A percentile compares a stretch with the other conserved stretches of the same genome.
These are phyloP conservation scores for Elongisporangium anandrum DNA, from an alignment of 352 stramenopile genomes.

Conservation along the genomic window DNA sequence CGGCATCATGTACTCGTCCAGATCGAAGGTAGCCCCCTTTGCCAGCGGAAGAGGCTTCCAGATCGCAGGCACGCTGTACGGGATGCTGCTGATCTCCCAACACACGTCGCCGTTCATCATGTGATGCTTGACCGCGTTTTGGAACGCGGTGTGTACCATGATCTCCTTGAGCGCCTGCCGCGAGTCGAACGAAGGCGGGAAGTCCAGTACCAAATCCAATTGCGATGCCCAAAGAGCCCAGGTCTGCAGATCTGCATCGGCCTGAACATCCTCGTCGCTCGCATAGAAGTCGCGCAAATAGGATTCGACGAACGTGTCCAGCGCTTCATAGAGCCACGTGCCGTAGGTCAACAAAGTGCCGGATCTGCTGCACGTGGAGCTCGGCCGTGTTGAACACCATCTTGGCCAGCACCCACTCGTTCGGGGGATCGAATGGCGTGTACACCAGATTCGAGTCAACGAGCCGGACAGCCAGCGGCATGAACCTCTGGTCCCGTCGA, in stretches of 20 bases:
- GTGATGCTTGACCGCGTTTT: constrained; percentile 39
- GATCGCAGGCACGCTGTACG: constrained; percentile 33
- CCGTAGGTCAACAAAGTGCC: constrained; percentile 39
- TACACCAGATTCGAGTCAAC: constrained; percentile 40
- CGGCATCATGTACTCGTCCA: constrained; percentile 2
- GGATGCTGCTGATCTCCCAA: constrained; percentile 36
- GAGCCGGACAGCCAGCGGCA: constrained; percentile 37
- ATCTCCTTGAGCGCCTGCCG: constrained; percentile 6
- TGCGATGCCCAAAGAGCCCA: constrained; percentile 10
- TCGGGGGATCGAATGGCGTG: constrained; percentile 28
- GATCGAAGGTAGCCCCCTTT: constrained; percentile 18
- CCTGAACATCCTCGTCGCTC: constrained; percentile 16
- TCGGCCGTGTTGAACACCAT: constrained; percentile 38
- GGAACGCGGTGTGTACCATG: constrained; percentile 28
- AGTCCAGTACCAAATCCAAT: constrained; percentile 8
- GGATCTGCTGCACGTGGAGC: constrained; percentile 42
- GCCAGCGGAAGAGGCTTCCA: constrained; percentile 29
- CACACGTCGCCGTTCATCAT: constrained; percentile 45
- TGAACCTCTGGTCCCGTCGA: constrained; percentile 9
- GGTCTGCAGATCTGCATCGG: constrained; percentile 29
- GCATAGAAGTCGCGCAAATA: constrained; percentile 29
- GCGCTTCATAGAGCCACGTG: constrained; percentile 19
- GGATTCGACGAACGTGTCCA: constrained; percentile 15
- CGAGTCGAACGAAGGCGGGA: constrained; percentile 5
- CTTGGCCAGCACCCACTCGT: constrained; percentile 51